Base-by-base conservation (phyloP, 2,329 filamentous ascomycete species). In the Leptoxyphium fumago region DNA sequence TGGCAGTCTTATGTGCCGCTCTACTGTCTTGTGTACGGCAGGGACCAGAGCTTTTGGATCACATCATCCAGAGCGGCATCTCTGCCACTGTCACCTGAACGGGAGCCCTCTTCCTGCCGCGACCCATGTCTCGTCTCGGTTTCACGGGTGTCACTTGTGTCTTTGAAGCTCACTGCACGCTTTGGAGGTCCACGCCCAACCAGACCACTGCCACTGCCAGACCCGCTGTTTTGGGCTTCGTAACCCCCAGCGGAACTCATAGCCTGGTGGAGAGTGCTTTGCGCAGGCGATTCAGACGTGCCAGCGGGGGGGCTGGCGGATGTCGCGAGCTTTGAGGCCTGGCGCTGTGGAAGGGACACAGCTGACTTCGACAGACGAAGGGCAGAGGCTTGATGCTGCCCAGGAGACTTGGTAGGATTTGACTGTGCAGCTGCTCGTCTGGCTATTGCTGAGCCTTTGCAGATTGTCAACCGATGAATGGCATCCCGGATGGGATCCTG, bases 401-500 rank as follows among this genome's bases (percentile, higher is more conserved):
- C 32, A 36, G 32, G 3, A 13, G 32, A 15, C 15, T 15, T 36
- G 13, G 11, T 13, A 36, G 32, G 4, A 5, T 13, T 15, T 36
- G 32, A 15, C 9, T 36, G 32, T 36, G 32, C 15, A 15, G 15
- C 32, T 13, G 11, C 15, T 13, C 32, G 32, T 15, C 32, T 13
- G 11, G 32, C 32, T 15, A 36, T 9, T 13, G 32, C 32, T 36
- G 32, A 36, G 30, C 50, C 52, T 42, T 51, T 50, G 47, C 53
- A 55, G 7, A 36, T 42, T 29, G 46, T 41, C 40, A 61, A 42
- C 7, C 58, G 48, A n/a, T 46, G 43, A 8, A 59, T 42, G 3
- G 55, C 51, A 39, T 61, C 58, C n/a, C 50, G 51, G 36, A 58
- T 48, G 0, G 58, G 58, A 43, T 59, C 55, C 15, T 55, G 56